Evolutionary conservation across 129 eudicot genomes (phyloP).

Genomic region (Tagetes erecta): DNA sequence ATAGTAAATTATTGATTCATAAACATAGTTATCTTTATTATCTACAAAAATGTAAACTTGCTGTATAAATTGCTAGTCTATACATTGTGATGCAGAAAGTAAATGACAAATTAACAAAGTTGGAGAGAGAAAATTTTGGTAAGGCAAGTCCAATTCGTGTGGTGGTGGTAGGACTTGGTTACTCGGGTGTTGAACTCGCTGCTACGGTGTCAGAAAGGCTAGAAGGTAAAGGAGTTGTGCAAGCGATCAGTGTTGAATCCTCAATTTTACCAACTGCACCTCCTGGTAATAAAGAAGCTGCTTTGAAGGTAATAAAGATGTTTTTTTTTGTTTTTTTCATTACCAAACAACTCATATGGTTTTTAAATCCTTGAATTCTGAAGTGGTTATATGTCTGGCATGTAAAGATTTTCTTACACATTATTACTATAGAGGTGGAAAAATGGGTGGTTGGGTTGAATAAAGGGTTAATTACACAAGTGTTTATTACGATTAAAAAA

Average conservation of each 20-base stretch:
- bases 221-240: conserved; percentile 77
- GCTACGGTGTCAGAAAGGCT: conserved; percentile 93
- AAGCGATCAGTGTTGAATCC: conserved; percentile 73
- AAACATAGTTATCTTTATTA: conserved; percentile 1
- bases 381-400: not conserved
- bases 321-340: not conserved
- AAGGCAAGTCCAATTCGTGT: conserved; percentile 62
- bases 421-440: not conserved
- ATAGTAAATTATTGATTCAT: not conserved
- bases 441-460: not conserved
- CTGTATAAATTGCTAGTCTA: not conserved
- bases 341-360: conserved; percentile 1
- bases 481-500: not conserved
- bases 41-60: not conserved
- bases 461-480: not conserved
- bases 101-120: conserved; percentile 55
- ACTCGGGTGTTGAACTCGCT: conserved; percentile 89
- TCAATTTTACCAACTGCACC: conserved; percentile 80
- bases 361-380: not conserved
- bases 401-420: not conserved
- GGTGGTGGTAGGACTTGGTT: conserved; percentile 96
- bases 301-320: conserved; percentile 62
- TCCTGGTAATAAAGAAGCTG: conserved; percentile 87
- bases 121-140: conserved; percentile 73
- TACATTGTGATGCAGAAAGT: conserved; percentile 64